Evolutionary conservation across 2,329 filamentous ascomycete genomes (phyloP).

Genomic region (Fusarium coffeatum): DNA sequence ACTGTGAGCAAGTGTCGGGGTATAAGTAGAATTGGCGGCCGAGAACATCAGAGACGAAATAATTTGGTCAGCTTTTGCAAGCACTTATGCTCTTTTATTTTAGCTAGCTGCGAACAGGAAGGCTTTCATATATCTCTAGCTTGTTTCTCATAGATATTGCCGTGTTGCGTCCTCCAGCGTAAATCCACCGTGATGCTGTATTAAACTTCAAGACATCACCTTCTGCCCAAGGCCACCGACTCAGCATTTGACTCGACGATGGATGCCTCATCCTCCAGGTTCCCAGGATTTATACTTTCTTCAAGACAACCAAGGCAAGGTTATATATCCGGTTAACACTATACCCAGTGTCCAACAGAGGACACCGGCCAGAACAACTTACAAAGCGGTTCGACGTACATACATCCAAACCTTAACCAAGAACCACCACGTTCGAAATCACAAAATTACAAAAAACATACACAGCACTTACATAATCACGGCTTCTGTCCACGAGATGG

Average conservation of each 20-base stretch:
- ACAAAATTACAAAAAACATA: background rate
- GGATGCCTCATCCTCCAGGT: background rate
- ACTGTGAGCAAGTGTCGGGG: too few species aligned
- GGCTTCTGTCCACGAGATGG: background rate
- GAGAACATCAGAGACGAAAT: background rate
- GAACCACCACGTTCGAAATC: background rate
- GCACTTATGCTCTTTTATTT: too few species aligned
- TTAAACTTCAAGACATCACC: background rate
- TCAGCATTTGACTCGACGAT: background rate
- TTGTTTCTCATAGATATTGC: fast-evolving
- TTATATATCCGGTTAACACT: background rate
- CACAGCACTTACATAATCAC: background rate
- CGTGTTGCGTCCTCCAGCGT: fast-evolving
- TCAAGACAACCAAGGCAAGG: background rate
- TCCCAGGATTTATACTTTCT: fast-evolving
- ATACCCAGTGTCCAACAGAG: background rate
- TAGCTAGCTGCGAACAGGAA: fast-evolving
- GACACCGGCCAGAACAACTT: background rate
- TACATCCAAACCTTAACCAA: background rate
- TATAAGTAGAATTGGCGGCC: too few species aligned
- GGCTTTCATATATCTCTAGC: background rate
- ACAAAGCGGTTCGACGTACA: background rate
- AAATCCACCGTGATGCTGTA: background rate
- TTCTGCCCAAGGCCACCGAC: background rate
- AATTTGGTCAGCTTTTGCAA: background rate